phyloP scores from a whole-genome alignment of 1,284 basidiomycete species.

The Athelia psychrophila region DNA sequence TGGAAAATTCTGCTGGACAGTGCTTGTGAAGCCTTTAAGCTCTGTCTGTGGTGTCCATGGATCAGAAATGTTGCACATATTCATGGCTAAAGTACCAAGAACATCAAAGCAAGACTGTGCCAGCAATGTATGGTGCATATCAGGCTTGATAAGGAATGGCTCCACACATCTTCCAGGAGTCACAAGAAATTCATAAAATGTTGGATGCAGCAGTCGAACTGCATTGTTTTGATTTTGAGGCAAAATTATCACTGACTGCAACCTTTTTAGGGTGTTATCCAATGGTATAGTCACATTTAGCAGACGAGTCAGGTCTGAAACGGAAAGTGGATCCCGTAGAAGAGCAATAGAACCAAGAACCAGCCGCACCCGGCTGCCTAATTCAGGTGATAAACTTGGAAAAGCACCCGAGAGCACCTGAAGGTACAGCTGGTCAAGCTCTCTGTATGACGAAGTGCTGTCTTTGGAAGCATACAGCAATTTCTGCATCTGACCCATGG shows the following conservation, averaged over 20 bases:
- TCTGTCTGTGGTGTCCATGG: not conserved
- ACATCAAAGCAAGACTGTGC: constrained; percentile 8
- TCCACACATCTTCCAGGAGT: constrained; percentile 9
- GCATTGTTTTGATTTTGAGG: constrained; percentile 6
- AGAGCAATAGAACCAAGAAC: not conserved
- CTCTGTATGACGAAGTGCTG: not conserved
- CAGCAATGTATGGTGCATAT: constrained; percentile 9
- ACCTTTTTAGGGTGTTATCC: constrained; percentile 7
- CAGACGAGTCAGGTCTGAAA: not conserved
- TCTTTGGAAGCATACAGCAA: not conserved
- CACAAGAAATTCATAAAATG: constrained; percentile 17
- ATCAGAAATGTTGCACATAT: constrained; percentile 10
- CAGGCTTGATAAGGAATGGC: constrained; percentile 5
- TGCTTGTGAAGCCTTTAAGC: constrained; percentile 5
- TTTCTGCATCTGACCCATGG: constrained; percentile 9
- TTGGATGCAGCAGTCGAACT: constrained; percentile 15
- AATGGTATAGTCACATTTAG: not conserved
- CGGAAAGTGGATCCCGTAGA: not conserved
- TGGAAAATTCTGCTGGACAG: not conserved
- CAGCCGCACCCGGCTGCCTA: not conserved
- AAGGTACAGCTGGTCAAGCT: not conserved
- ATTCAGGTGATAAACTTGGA: not conserved
- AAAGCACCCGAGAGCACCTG: not conserved
- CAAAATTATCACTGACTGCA: constrained; percentile 16
- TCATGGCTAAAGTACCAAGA: constrained; percentile 6